Conservation (phyloP, 2,329 filamentous ascomycete species). For the Pseudopyricularia javanii region DNA sequence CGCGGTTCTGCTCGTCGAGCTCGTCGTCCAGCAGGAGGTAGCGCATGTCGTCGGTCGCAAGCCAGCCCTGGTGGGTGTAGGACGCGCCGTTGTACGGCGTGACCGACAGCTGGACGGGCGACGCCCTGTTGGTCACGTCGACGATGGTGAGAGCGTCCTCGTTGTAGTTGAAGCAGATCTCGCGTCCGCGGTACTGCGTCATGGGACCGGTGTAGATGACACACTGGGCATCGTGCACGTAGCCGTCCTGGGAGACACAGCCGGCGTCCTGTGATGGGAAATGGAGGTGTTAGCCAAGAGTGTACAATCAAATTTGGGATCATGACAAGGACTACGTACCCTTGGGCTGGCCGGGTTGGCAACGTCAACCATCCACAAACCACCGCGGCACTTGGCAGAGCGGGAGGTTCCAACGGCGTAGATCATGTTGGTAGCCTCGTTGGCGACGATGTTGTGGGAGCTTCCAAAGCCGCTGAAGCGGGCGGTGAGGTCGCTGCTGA, state of each 20-base stretch:
- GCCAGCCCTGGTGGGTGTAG: slow-evolving; percentile 45
- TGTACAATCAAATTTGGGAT: neutral
- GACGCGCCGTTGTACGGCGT: slow-evolving; percentile 40
- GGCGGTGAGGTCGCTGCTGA: neutral
- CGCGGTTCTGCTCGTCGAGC: slow-evolving; percentile 26
- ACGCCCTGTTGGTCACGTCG: slow-evolving; percentile 12
- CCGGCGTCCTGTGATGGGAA: slow-evolving; percentile 32
- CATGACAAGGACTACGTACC: neutral
- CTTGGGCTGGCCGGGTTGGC: slow-evolving; percentile 35
- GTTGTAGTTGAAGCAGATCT: slow-evolving; percentile 47
- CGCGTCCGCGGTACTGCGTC: slow-evolving; percentile 28
- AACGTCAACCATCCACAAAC: slow-evolving; percentile 47
- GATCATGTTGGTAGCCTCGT: slow-evolving; percentile 15
- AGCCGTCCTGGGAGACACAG: slow-evolving; percentile 41
- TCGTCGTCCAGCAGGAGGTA: slow-evolving; percentile 38
- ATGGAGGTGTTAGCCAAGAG: neutral
- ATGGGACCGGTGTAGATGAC: slow-evolving; percentile 40
- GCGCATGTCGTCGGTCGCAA: slow-evolving; percentile 27
- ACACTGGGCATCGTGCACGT: slow-evolving; percentile 51
- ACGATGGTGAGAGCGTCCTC: slow-evolving; percentile 34
- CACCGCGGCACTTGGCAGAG: slow-evolving; percentile 32
- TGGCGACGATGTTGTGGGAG: slow-evolving; percentile 4
- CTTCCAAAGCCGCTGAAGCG: neutral
- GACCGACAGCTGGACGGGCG: neutral
- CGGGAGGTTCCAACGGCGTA: slow-evolving; percentile 31